Evolutionary conservation across 331 rosid genomes (phyloP), one percentile per base, ranked within the genome.

Genomic region (Rhamnella rubrinervis): DNA sequence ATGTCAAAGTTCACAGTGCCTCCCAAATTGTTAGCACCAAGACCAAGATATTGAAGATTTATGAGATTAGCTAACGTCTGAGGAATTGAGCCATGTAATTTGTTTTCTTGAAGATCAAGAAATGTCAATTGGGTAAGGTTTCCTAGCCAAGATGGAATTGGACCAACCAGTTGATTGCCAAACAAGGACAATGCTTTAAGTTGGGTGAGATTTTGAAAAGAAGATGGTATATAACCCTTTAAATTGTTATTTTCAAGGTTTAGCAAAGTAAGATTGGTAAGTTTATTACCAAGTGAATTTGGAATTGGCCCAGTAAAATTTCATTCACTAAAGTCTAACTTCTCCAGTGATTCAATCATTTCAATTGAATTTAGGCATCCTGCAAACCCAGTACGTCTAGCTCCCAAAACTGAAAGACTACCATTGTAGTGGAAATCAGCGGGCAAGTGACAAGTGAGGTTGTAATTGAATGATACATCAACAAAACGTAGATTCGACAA

Each of bases 61-160:
- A 8, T n/a, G 1, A 64, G 80, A 47, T 50, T 65, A 2, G 39
- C 47, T 9, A 70, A 26, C 8, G 41, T 20, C 17, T 25, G 6
- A 0, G 72, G 44, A 25, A 51, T 23, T 40, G 49, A 52, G 57
- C 76, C 76, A 18, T 5, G 37, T 26, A 70, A 59, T 23, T 57
- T 6, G 66, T 76, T 76, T 2, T 40, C 53, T 6, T 21, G 21
- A 60, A 77, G 67, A 55, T 44, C 64, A 6, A 76, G 21, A 0
- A 13, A 8, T 4, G 14, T 35, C 64, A 76, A 37, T 28, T 56
- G 58, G 38, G 66, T 31, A 25, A 69, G 68, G 56, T 76, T 69
- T 3, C 70, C 80, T 2, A 68, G 55, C 14, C 49, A 75, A 41
- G 75, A 68, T 38, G 70, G 80, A 64, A 68, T 28, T 19, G 51